These are phyloP conservation scores for Ophiocordyceps unilateralis DNA, from an alignment of 2,329 filamentous ascomycete species.

Conservation along the genomic window DNA sequence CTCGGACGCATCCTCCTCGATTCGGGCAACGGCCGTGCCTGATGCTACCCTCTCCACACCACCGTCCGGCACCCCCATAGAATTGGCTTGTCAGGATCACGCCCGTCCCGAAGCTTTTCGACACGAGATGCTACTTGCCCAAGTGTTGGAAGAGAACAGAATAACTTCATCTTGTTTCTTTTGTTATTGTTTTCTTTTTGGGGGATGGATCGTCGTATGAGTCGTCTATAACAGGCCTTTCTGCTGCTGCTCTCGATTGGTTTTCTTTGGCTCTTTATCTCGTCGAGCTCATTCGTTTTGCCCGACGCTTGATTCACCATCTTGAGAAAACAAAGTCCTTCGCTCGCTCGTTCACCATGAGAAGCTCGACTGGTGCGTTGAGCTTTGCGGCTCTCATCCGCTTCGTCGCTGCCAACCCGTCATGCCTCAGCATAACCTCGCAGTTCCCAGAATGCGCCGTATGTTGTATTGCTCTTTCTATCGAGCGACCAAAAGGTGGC, in stretches of 20 bases:
- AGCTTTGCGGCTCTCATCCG: constrained; percentile 7
- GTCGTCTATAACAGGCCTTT: no score
- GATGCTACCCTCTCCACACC: background rate
- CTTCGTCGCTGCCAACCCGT: constrained; percentile 3
- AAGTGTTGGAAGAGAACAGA: no score
- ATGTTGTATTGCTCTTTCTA: background rate
- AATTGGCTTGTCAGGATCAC: background rate
- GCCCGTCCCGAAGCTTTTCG: background rate
- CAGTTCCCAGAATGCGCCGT: constrained; percentile 9
- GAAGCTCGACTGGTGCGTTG: constrained; percentile 1
- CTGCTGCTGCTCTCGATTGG: no score
- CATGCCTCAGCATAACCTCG: constrained; percentile 6
- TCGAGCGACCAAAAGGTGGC: no score
- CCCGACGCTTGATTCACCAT: no score
- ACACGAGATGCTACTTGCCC: background rate
- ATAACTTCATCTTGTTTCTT: no score
- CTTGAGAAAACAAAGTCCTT: background rate
- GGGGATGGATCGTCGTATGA: no score
- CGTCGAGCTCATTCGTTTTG: no score
- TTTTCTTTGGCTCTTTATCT: no score
- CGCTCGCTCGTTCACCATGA: constrained; percentile 1
- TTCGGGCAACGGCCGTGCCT: background rate
- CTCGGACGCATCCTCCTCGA: background rate
- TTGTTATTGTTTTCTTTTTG: no score
- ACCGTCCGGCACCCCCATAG: background rate